Conservation (phyloP, 352 stramenopile species). For the Pythium biforme region DNA sequence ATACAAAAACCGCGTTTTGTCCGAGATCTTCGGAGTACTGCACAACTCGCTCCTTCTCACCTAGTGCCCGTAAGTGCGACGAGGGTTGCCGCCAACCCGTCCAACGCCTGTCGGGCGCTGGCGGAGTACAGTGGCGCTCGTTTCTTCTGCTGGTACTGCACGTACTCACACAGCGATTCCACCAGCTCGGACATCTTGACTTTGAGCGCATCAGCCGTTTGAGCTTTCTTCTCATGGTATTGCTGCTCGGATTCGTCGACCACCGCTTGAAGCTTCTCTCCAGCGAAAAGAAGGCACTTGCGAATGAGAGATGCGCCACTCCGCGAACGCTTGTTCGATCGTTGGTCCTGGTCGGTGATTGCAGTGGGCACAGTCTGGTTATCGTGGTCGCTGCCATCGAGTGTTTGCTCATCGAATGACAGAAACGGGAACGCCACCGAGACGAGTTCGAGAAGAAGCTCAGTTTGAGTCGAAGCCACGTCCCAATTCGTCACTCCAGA, state of each 20-base stretch:
- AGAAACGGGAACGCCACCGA: constrained; percentile 9
- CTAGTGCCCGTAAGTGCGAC: neutral
- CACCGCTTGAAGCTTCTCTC: constrained; percentile 7
- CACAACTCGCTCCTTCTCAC: neutral
- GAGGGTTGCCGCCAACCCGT: constrained; percentile 7
- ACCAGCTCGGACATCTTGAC: neutral
- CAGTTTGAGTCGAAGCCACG: constrained; percentile 5
- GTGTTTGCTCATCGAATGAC: constrained; percentile 18
- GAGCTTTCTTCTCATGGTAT: neutral
- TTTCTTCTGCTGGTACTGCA: constrained; percentile 16
- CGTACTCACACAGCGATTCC: neutral
- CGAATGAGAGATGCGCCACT: constrained; percentile 21
- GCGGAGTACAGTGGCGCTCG: neutral
- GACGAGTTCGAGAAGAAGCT: constrained; percentile 25
- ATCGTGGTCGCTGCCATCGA: neutral
- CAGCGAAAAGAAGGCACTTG: constrained; percentile 21
- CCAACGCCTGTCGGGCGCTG: constrained; percentile 10
- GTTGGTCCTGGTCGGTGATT: neutral
- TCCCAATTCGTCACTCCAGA: neutral
- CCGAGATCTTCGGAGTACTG: too few species aligned
- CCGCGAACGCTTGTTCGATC: neutral
- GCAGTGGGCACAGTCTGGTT: neutral
- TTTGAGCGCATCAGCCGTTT: neutral
- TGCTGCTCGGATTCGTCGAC: neutral
- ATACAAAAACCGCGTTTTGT: too few species aligned